phyloP scores from a whole-genome alignment of 371 early-diverging fungal species.

The Lichtheimia ornata region DNA sequence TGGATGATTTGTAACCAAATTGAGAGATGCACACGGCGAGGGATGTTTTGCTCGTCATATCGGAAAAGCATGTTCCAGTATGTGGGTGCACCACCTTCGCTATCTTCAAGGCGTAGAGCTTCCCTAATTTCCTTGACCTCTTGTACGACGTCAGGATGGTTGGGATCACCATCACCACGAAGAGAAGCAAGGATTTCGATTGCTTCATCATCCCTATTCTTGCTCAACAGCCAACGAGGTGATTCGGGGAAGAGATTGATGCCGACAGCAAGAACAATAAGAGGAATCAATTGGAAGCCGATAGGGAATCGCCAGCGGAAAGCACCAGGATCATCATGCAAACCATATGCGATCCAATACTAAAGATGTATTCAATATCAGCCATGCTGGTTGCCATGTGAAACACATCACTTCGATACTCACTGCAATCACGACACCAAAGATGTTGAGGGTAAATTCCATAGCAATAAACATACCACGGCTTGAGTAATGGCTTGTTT shows the following conservation, averaged over 20 bases:
- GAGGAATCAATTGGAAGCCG: conserved; percentile 38
- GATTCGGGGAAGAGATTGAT: conserved; percentile 40
- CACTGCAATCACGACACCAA: conserved; percentile 44
- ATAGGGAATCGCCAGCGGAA: conserved; percentile 45
- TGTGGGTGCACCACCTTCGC: conserved; percentile 33
- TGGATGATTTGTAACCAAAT: conserved; percentile 48
- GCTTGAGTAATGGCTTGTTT: conserved; percentile 38
- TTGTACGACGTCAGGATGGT: conserved; percentile 32
- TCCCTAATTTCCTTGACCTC: conserved; percentile 36
- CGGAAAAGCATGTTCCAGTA: conserved; percentile 39
- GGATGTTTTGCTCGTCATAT: conserved; percentile 36
- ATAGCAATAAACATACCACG: conserved; percentile 41
- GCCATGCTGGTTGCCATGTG: not conserved
- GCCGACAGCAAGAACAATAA: conserved; percentile 24
- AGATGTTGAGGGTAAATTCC: conserved; percentile 45
- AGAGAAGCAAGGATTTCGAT: conserved; percentile 37
- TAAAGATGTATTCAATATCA: not conserved
- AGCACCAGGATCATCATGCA: conserved; percentile 29
- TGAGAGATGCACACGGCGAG: conserved; percentile 44
- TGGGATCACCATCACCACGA: conserved; percentile 36
- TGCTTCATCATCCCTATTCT: conserved; percentile 38
- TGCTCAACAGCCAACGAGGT: conserved; percentile 34
- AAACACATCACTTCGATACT: not conserved
- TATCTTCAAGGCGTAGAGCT: conserved; percentile 28
- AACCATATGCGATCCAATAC: conserved; percentile 42